phyloP scores from a whole-genome alignment of 2,329 filamentous ascomycete species.

The Chaetomiaceae sp. region DNA sequence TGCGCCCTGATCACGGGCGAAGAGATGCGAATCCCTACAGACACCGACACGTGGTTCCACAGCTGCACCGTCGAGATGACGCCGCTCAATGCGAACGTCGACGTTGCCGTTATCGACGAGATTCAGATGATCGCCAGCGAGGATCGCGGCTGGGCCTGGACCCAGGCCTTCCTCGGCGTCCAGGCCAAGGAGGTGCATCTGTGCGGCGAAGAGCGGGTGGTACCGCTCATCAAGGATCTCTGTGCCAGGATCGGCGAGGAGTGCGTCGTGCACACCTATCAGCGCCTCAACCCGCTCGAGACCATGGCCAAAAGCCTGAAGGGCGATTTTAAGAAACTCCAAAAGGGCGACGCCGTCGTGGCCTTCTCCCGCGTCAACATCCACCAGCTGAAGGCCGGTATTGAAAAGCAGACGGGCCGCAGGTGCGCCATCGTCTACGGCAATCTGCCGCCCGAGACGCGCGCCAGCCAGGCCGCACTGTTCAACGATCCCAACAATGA shows the following conservation, averaged over 20 bases:
- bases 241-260: slow-evolving; percentile 76
- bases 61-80: slow-evolving; percentile 95
- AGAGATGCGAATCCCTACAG: slow-evolving; percentile 66
- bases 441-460: slow-evolving; percentile 82
- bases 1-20: slow-evolving; percentile 88
- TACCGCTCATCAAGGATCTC: slow-evolving; percentile 70
- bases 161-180: slow-evolving; percentile 78
- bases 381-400: slow-evolving; percentile 69
- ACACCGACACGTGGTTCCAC: slow-evolving; percentile 53
- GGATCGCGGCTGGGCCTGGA: slow-evolving; percentile 90
- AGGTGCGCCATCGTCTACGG: slow-evolving; percentile 93
- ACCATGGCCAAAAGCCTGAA: slow-evolving; percentile 58
- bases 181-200: slow-evolving; percentile 86
- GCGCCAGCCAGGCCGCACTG: slow-evolving; percentile 80
- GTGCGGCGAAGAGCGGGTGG: slow-evolving; percentile 80
- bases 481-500: slow-evolving; percentile 96
- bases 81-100: slow-evolving; percentile 51
- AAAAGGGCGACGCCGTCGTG: slow-evolving; percentile 88
- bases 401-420: slow-evolving; percentile 69
- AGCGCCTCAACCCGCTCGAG: slow-evolving; percentile 73
- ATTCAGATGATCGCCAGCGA: slow-evolving; percentile 90
- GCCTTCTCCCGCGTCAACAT: slow-evolving; percentile 78
- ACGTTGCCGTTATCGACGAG: slow-evolving; percentile 95
- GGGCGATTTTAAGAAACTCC: slow-evolving; percentile 58
- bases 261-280: slow-evolving; percentile 72